Evolutionary conservation across 2,329 filamentous ascomycete species (phyloP), one percentile per base, ranked within the genome.

Genomic region (Fusarium clavum): DNA sequence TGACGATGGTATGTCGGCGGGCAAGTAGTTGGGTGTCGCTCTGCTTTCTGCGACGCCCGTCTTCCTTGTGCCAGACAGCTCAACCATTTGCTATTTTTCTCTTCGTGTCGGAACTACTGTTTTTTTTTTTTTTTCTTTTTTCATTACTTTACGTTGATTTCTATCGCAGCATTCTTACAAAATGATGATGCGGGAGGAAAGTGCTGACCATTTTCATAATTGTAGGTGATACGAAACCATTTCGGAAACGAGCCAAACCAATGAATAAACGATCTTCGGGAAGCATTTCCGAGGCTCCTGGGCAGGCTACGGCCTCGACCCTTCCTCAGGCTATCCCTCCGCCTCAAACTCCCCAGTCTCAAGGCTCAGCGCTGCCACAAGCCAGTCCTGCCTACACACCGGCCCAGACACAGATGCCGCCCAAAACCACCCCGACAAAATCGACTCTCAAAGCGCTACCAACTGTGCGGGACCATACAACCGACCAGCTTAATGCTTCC

Each of bases 401-500:
- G 5, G 72, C 79, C 20, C 81, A 77, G 73, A 75, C 81, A 75
- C 67, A 81, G 79, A 81, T 89, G 79, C 93, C 94, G 18, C 90
- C 92, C 24, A 96, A 95, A 80, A 87, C 91, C 5, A 94, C 94
- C 6, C 92, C 93, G 8, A 91, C 91, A 34, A 97, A 97, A 82
- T 86, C 90, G 12, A 93, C 95, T 11, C 86, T 98, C 74, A 99
- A 99, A 82, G 96, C 96, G 1, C 85, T 99, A 45, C 96, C 96
- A 5, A 98, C 96, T 6, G 96, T 98, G 16, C 87, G 96, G 80
- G 96, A 99, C 77, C 96, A 99, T 79, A 99, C 96, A 5, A 98
- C 95, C 18, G 95, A 98, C 79, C 95, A 98, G 80, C 88, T 99
- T 30, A 94, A 93, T 55, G 86, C 92, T 29, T 92, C 94, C 75